phyloP scores from a whole-genome alignment of 352 stramenopile genomes.

The Globisporangium uncinulatum region DNA sequence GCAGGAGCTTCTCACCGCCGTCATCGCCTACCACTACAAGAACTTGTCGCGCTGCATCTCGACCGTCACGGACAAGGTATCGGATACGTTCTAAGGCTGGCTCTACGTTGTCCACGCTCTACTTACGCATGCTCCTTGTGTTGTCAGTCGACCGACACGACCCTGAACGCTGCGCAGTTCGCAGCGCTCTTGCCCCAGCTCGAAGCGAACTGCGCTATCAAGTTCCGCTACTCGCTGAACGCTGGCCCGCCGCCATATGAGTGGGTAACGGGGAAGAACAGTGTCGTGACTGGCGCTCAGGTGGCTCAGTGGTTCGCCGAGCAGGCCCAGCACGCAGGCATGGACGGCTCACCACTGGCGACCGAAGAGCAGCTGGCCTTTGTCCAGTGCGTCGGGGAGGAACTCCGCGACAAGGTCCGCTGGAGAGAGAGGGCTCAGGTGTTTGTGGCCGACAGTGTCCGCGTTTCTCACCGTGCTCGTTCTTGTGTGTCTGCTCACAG shows the following conservation, averaged over 20 bases:
- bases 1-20: conserved; percentile 9
- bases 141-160: conserved; percentile 3
- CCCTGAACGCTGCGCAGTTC: conserved; percentile 14
- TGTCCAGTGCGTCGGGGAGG: conserved; percentile 17
- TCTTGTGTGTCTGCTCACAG: not conserved
- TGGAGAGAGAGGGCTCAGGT: not conserved
- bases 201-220: conserved; percentile 35
- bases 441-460: conserved; percentile 7
- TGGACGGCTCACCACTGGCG: conserved; percentile 5
- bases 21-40: conserved; percentile 28
- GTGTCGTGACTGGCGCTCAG: conserved; percentile 10
- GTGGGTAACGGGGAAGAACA: conserved; percentile 20
- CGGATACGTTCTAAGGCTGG: not conserved
- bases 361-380: conserved; percentile 13
- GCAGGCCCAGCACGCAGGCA: conserved; percentile 16
- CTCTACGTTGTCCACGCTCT: not conserved
- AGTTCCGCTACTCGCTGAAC: conserved; percentile 44
- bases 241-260: conserved; percentile 35
- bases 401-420: conserved; percentile 9
- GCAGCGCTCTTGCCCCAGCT: conserved; percentile 13
- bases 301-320: conserved; percentile 26
- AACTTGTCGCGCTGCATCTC: conserved; percentile 23
- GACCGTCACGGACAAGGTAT: conserved; percentile 10
- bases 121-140: no score
- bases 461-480: not conserved